Base-by-base conservation (phyloP, 75 land plant genomes). In the Azolla pinnata region DNA sequence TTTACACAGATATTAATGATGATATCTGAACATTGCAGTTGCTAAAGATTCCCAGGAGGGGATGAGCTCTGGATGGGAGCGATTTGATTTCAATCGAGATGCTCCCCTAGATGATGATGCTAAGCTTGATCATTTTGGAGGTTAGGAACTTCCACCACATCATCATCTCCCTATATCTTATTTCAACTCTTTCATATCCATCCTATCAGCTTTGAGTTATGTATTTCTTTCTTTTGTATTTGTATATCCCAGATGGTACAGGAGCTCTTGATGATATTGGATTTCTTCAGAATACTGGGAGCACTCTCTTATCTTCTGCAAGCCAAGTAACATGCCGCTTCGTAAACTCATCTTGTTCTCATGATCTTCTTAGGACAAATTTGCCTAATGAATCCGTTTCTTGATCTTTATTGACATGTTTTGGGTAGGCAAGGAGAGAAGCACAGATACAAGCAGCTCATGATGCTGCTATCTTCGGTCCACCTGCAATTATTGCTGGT, bases 21-120 rank as follows among this genome's bases (percentile, higher is more conserved):
- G n/a, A n/a, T n/a, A n/a, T n/a, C n/a, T n/a, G n/a, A n/a, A n/a
- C n/a, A 30, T 71, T 53, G 34, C 72, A 91, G 97, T 76, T 64
- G 65, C 68, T 29, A 84, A 87, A 69, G 97, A 91, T 67, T 25
- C 56, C 31, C 58, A 61, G 29, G 79, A 62, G 54, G 85, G 90
- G 35, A 77, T 62, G 69, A 63, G 66, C 28, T 55, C 64, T 38
- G 86, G 83, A 52, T 91, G 97, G 97, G 97, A 91, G 54, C 69
- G 97, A 8, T 91, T 86, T 80, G 92, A 84, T 51, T 91, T 91
- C 63, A 59, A 91, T 73, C 81, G 87, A 65, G 83, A 84, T 48
- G 97, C 97, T 10, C 92, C 92, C 24, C 69, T 91, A 40, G 97
- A 91, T 71, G 88, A 83, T 65, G 97, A 90, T 38, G 85, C 71